These are phyloP conservation scores for Hirsutella minnesotensis DNA, from an alignment of 2,329 filamentous ascomycete species.

Conservation along the genomic window DNA sequence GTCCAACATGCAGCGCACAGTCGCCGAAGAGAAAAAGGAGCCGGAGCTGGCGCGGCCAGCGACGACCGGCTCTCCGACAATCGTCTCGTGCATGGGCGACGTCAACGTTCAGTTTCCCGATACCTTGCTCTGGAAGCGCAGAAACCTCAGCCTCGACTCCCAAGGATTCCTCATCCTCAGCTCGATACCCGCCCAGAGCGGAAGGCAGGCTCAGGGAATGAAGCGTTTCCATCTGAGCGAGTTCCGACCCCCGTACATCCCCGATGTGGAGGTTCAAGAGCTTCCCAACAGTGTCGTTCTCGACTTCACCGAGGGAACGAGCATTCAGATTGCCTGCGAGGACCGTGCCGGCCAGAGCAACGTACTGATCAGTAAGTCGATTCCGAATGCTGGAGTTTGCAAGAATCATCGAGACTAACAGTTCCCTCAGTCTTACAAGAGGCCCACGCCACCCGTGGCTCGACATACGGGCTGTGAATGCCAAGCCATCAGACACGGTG, in stretches of 20 bases:
- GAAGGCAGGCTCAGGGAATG: constrained; percentile 30
- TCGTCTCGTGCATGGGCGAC: constrained; percentile 66
- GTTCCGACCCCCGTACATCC: constrained; percentile 66
- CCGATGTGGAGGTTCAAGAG: constrained; percentile 87
- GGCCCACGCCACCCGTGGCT: constrained; percentile 21
- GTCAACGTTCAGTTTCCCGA: constrained; percentile 97
- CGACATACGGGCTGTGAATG: constrained; percentile 18
- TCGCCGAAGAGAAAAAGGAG: constrained; percentile 33
- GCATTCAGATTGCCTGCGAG: constrained; percentile 52
- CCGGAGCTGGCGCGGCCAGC: constrained; percentile 11
- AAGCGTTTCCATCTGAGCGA: constrained; percentile 81
- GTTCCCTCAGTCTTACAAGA: constrained; percentile 19
- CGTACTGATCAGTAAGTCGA: constrained; percentile 39
- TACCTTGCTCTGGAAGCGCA: constrained; percentile 89
- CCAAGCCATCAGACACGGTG: not conserved
- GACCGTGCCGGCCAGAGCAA: constrained; percentile 45
- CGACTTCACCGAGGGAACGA: constrained; percentile 49
- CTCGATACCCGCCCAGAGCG: constrained; percentile 42
- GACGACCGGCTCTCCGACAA: constrained; percentile 21
- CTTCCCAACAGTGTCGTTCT: constrained; percentile 71
- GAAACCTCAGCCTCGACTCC: constrained; percentile 75
- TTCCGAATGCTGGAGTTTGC: not conserved
- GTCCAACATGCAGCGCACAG: constrained; percentile 34
- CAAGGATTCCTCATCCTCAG: constrained; percentile 75
- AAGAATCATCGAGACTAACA: not conserved